Percentiles rank a stretch among this genome's conserved stretches.
Conservation (phyloP, 805 yeast species). For the Maudiozyma saulgeensis region DNA sequence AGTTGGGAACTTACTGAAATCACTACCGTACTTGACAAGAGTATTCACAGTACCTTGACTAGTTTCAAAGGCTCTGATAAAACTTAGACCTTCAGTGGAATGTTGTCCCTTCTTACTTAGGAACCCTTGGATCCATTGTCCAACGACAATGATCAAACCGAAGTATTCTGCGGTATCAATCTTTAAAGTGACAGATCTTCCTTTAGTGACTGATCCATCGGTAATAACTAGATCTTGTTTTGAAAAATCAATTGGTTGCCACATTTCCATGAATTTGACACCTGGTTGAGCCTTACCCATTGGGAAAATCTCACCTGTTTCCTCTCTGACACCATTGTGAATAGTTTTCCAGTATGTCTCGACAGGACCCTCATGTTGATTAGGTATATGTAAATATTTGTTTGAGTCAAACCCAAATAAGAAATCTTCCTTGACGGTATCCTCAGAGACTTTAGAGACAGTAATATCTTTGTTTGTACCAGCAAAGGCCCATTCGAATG, state of each 20-base stretch:
- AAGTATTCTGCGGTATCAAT: slow-evolving; percentile 17
- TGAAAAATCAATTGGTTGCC: slow-evolving; percentile 29
- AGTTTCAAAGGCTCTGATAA: slow-evolving; percentile 21
- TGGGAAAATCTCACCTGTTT: slow-evolving; percentile 27
- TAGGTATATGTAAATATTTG: slow-evolving; percentile 18
- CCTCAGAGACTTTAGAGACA: slow-evolving; percentile 25
- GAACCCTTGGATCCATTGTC: slow-evolving; percentile 29
- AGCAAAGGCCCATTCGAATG: slow-evolving; percentile 51
- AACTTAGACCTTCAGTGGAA: slow-evolving; percentile 18
- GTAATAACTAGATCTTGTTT: slow-evolving; percentile 15
- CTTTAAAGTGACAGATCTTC: slow-evolving; percentile 20
- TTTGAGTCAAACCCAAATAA: slow-evolving; percentile 26
- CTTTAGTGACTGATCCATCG: slow-evolving; percentile 4
- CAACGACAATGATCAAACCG: slow-evolving; percentile 26
- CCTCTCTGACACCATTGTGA: slow-evolving; percentile 28
- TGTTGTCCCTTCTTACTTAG: slow-evolving; percentile 17
- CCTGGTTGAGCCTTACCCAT: slow-evolving; percentile 21
- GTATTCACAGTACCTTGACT: slow-evolving; percentile 7
- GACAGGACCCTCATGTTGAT: slow-evolving; percentile 23
- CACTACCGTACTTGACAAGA: slow-evolving; percentile 18
- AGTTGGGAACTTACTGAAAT: slow-evolving; percentile 22
- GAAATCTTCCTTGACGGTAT: slow-evolving; percentile 18
- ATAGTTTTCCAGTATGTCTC: slow-evolving; percentile 26
- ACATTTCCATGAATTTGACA: slow-evolving; percentile 26
- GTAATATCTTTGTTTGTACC: slow-evolving; percentile 37